phyloP scores from a whole-genome alignment of 805 yeast genomes.

The Osmozyma mogii region DNA sequence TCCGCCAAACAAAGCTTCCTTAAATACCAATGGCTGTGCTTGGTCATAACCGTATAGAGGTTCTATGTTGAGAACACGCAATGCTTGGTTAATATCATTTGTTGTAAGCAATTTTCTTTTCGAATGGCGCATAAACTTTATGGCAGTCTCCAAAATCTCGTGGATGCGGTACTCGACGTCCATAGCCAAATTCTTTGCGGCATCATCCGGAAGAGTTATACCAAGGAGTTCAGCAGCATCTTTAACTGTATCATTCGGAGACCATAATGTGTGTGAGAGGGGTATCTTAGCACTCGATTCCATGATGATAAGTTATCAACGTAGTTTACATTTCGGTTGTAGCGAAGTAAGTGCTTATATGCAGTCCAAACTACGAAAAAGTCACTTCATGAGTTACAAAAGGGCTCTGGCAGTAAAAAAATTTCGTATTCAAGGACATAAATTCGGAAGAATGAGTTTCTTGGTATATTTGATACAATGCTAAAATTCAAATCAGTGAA shows the following conservation, averaged over 20 bases:
- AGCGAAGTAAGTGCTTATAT: too few relatives aligned
- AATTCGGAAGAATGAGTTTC: too few relatives aligned
- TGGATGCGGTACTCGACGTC: conserved; percentile 97
- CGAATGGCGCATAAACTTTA: conserved; percentile 91
- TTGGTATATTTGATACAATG: too few relatives aligned
- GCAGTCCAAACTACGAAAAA: too few relatives aligned
- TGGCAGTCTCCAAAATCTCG: conserved; percentile 91
- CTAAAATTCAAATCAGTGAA: too few relatives aligned
- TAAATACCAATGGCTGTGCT: conserved; percentile 62
- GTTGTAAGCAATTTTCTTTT: conserved; percentile 78
- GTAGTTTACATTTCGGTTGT: too few relatives aligned
- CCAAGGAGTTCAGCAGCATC: conserved; percentile 95
- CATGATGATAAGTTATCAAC: too few relatives aligned
- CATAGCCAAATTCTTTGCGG: conserved; percentile 92
- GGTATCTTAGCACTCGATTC: conserved; percentile 38
- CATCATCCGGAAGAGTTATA: conserved; percentile 78
- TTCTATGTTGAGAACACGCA: conserved; percentile 82
- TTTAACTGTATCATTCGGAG: conserved; percentile 92
- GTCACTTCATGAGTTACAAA: too few relatives aligned
- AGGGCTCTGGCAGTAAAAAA: too few relatives aligned
- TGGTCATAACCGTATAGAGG: conserved; percentile 87
- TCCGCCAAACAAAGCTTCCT: conserved; percentile 85
- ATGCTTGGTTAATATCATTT: conserved; percentile 71
- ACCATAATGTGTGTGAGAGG: conserved; percentile 87
- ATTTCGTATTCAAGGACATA: too few relatives aligned